Evolutionary conservation across 352 stramenopile species (phyloP).

Genomic region (Globisporangium barbulae): DNA sequence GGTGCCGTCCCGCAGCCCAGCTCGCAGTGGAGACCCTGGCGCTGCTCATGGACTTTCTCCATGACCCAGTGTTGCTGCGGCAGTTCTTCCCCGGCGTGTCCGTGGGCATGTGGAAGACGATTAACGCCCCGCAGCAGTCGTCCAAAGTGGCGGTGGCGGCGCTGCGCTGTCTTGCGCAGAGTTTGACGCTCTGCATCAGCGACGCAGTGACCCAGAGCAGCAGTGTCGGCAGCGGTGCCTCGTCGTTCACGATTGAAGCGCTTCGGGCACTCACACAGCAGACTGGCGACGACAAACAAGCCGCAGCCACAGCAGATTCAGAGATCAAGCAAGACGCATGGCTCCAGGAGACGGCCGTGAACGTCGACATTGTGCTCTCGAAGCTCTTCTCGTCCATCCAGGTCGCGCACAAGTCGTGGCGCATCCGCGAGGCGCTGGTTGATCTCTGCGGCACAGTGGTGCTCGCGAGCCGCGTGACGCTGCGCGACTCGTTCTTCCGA

Average conservation of each 20-base stretch:
- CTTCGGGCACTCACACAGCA: conserved; percentile 8
- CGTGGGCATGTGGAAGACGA: conserved; percentile 57
- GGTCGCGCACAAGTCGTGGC: conserved; percentile 44
- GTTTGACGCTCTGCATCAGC: conserved; percentile 36
- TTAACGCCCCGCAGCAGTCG: conserved; percentile 60
- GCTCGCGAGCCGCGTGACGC: conserved; percentile 39
- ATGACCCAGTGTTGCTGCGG: conserved; percentile 34
- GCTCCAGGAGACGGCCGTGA: conserved; percentile 47
- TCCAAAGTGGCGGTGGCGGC: conserved; percentile 64
- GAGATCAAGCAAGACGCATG: conserved; percentile 30
- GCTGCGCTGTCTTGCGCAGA: conserved; percentile 43
- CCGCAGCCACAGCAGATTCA: not conserved
- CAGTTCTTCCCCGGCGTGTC: conserved; percentile 74
- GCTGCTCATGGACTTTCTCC: conserved; percentile 34
- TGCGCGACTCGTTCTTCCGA: conserved; percentile 62
- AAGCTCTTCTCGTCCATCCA: conserved; percentile 45
- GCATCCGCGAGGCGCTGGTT: conserved; percentile 57
- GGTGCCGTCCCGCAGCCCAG: conserved; percentile 36
- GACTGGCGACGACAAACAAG: not conserved
- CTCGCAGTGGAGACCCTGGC: conserved; percentile 40
- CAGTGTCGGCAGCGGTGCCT: not conserved
- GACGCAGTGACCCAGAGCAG: conserved; percentile 16
- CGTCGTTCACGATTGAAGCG: conserved; percentile 19
- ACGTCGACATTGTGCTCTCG: conserved; percentile 63
- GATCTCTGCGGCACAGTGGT: conserved; percentile 59